Evolutionary conservation across 2,329 filamentous ascomycete genomes (phyloP), one percentile per base, ranked within the genome.

Genomic region (Cercospora brassicicola): DNA sequence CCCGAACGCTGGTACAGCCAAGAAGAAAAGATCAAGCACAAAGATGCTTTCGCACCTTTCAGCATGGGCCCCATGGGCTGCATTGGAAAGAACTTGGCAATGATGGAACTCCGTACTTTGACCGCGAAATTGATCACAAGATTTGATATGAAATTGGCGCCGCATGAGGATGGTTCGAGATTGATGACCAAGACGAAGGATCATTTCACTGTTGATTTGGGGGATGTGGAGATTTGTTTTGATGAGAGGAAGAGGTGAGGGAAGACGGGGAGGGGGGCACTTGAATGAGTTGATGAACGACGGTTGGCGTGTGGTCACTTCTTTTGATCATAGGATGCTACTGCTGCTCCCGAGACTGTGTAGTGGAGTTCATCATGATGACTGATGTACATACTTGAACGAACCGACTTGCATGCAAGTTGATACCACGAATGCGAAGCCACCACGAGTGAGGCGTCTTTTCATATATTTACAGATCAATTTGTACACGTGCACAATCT

Each of bases 1-100:
- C 78, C 79, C 53, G 73, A 81, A 65, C 76, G 79, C 62, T 81
- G 80, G 80, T 78, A 74, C 66, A 73, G 67, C 13, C 71, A 74
- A 26, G 75, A 77, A 23, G 76, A 79, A 18, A 73, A 79, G 10
- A 70, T 80, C 63, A 77, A 76, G 66, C 74, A 81, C 45, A 77
- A 77, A 56, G 71, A 73, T 13, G 79, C 79, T 5, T 81, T 80
- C 71, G 76, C 76, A 1, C 79, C 80, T 1, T 81, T 81, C 65
- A 75, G 71, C n/a, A 72, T 72, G 45, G 79, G 78, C 4, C 73
- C 76, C 2, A 78, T 77, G 36, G 75, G 75, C 51, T 81, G 80
- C 70, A 79, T 81, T 60, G 80, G 80, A 51, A 77, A 78, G 61
- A 75, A 74, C 45, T 23, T 82, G 18, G 80, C 80, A 1, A 69